Evolutionary conservation across 768 basidiomycete genomes (phyloP), one percentile per base, ranked within the genome.

Genomic region (Naganishia kalamii): DNA sequence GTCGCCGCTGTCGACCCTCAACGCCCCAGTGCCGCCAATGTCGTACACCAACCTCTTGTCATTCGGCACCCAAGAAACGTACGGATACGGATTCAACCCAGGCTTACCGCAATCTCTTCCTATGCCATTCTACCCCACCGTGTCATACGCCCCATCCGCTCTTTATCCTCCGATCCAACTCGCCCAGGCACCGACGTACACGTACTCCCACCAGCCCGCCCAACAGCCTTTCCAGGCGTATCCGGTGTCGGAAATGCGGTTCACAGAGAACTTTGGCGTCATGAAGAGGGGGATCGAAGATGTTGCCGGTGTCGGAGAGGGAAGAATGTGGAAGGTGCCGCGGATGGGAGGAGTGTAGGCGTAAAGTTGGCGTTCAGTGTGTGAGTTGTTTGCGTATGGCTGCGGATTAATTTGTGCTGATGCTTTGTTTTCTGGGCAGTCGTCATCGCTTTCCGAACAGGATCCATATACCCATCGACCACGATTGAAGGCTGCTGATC

Each of bases 271-370:
- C 5, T 41, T 57, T 35, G 54, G n/a, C n/a, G n/a, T 35, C 21
- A 57, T 37, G 37, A 57, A 57, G 54, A 13, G 54, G 19, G 32
- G 37, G 12, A 57, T 57, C 40, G 54, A 37, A 21, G 54, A 29
- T 19, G 54, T 57, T 12, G 21, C 33, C 12, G 54, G 54, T 7
- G 37, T 17, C 17, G 37, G 37, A 40, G 37, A 40, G 7, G 37
- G 37, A 17, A 40, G 37, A 17, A 40, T 40, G 37, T 40, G 17
- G 8, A 40, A 40, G 37, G 17, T 40, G 17, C 37, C 37, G 37
- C 7, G 37, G 37, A 40, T 40, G 37, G 37, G 37, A 7, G 17
- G 17, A 17, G 17, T 40, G 37, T 40, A 40, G 37, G 37, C 17
- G 37, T 17, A 40, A 40, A 17, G 17, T 7, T 17, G 7, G 37